These are phyloP conservation scores for Ramularia collo-cygni DNA, from an alignment of 2,329 filamentous ascomycete species.

Conservation along the genomic window DNA sequence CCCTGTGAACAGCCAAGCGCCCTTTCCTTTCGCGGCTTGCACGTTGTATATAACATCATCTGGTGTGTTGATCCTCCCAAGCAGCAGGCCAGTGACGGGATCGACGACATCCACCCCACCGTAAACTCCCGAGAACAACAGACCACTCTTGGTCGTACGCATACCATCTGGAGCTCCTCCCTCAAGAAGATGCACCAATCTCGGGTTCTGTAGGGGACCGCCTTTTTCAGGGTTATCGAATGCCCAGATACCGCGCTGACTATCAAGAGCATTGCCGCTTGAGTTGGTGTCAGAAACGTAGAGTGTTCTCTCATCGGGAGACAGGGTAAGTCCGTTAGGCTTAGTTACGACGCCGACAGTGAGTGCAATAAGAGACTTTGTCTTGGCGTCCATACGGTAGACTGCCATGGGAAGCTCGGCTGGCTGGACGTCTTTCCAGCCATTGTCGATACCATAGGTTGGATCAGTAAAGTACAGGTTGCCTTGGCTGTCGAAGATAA, in stretches of 20 bases:
- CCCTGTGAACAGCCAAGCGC: conserved; percentile 19
- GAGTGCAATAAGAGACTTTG: conserved; percentile 45
- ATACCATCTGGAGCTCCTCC: conserved; percentile 26
- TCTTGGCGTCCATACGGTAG: conserved; percentile 48
- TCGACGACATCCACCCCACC: conserved; percentile 18
- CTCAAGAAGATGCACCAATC: conserved; percentile 32
- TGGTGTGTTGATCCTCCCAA: conserved; percentile 47
- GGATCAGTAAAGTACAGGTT: conserved; percentile 28
- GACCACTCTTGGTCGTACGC: conserved; percentile 12
- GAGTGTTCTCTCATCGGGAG: conserved; percentile 19
- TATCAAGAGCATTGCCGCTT: conserved; percentile 5
- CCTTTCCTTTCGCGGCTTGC: conserved; percentile 13
- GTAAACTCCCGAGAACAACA: conserved; percentile 14
- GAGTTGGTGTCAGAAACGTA: conserved; percentile 24
- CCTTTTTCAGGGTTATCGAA: conserved; percentile 13
- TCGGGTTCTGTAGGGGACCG: conserved; percentile 24
- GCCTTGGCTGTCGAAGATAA: conserved; percentile 43
- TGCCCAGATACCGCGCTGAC: conserved; percentile 36
- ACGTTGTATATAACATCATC: conserved; percentile 22
- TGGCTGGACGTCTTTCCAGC: conserved; percentile 44
- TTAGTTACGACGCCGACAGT: conserved; percentile 40
- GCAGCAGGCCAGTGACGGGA: conserved; percentile 28
- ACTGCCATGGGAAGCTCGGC: conserved; percentile 51
- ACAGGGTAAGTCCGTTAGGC: conserved; percentile 23
- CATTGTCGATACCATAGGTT: conserved; percentile 35